phyloP scores from a whole-genome alignment of 2,329 filamentous ascomycete genomes.

The Sclerotinia borealis region DNA sequence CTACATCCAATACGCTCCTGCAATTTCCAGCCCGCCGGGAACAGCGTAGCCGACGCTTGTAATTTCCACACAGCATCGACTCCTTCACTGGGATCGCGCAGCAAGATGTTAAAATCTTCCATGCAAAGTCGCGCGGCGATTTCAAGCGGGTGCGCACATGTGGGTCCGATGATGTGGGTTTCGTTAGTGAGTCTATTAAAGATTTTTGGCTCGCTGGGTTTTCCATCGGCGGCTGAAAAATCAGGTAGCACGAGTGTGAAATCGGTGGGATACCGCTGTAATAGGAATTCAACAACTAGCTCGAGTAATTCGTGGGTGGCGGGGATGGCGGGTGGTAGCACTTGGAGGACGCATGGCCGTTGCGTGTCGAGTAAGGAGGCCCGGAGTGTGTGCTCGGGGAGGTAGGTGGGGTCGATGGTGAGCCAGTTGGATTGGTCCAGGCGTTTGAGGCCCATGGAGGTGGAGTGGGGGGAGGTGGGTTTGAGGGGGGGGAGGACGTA shows the following conservation, averaged over 20 bases:
- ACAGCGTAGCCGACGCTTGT: constrained; percentile 45
- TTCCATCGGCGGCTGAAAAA: too few relatives aligned
- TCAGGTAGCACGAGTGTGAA: constrained; percentile 38
- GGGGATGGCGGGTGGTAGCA: constrained; percentile 38
- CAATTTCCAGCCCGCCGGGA: constrained; percentile 47
- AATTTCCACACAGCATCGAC: constrained; percentile 42
- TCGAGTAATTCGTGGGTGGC: constrained; percentile 43
- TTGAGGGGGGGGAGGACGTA: constrained; percentile 4
- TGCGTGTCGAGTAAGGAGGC: constrained; percentile 36
- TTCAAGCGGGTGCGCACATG: constrained; percentile 41
- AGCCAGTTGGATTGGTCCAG: constrained; percentile 44
- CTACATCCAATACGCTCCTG: constrained; percentile 43
- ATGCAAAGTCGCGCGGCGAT: constrained; percentile 43
- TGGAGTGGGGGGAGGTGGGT: constrained; percentile 23
- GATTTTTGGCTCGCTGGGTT: too few relatives aligned
- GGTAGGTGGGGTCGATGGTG: constrained; percentile 41
- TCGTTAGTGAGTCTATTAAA: constrained; percentile 40
- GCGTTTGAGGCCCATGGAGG: constrained; percentile 43
- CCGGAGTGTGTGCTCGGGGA: constrained; percentile 39
- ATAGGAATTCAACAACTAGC: constrained; percentile 41
- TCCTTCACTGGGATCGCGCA: constrained; percentile 34
- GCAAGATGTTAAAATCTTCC: constrained; percentile 47
- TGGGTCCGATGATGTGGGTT: constrained; percentile 35
- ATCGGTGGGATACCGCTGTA: constrained; percentile 37
- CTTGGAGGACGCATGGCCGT: constrained; percentile 39